Evolutionary conservation across 148 eudicot genomes (phyloP).

Genomic region (Salicornia ramosissima): DNA sequence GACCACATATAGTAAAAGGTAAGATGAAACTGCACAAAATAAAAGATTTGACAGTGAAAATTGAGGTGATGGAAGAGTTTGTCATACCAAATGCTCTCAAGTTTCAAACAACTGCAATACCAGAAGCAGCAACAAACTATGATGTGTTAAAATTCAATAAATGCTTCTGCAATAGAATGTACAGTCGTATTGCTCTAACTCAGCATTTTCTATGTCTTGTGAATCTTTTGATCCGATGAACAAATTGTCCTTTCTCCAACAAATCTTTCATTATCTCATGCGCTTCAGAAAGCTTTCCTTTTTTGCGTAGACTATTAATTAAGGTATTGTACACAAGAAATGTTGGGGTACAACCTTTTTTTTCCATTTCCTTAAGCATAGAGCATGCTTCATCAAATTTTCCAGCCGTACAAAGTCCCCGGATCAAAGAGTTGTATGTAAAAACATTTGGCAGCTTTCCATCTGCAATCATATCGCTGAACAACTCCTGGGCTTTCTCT

Average conservation of each 20-base stretch:
- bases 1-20: neutral
- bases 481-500: conserved; percentile 58
- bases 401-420: conserved; percentile 70
- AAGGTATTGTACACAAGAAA: conserved; percentile 71
- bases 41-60: neutral
- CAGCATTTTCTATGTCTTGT: conserved; percentile 47
- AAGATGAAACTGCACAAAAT: conserved; percentile 6
- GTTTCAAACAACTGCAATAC: conserved; percentile 7
- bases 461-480: conserved; percentile 52
- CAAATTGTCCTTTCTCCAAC: conserved; percentile 73
- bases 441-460: conserved; percentile 79
- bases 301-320: conserved; percentile 48
- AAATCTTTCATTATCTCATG: conserved; percentile 53
- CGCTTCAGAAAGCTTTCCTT: conserved; percentile 67
- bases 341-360: conserved; percentile 63
- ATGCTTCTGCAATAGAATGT: conserved; percentile 4
- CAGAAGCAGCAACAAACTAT: conserved; percentile 16
- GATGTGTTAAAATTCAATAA: conserved; percentile 11
- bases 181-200: conserved; percentile 22
- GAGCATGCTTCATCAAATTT: conserved; percentile 58
- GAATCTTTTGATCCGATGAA: conserved; percentile 52
- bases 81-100: conserved; percentile 17
- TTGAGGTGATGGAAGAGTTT: conserved; percentile 3
- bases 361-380: conserved; percentile 80
- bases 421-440: conserved; percentile 79